Evolutionary conservation across 2,329 filamentous ascomycete genomes (phyloP).

Genomic region (Taxawa tesnikishii): DNA sequence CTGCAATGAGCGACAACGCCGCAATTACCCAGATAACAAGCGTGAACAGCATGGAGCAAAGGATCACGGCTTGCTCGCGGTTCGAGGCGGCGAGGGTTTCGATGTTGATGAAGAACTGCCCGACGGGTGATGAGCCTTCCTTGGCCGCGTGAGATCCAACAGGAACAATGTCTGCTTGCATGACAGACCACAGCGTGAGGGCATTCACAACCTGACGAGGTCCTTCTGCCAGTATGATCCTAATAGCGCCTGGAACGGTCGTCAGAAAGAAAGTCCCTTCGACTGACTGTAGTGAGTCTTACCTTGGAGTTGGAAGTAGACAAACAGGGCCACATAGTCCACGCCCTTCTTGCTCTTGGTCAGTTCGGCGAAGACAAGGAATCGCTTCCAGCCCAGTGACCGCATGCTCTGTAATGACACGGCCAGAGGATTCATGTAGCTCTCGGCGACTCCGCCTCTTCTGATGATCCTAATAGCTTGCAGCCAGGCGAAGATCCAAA

Average conservation of each 20-base stretch:
- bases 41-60: slow-evolving; percentile 88
- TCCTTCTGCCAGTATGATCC: slow-evolving; percentile 80
- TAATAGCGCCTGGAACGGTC: slow-evolving; percentile 59
- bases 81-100: slow-evolving; percentile 59
- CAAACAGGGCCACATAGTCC: slow-evolving; percentile 82
- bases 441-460: slow-evolving; percentile 77
- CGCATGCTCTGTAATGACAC: slow-evolving; percentile 74
- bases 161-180: slow-evolving; percentile 61
- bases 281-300: slow-evolving; percentile 7
- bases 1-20: slow-evolving; percentile 59
- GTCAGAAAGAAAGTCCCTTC: slow-evolving; percentile 9
- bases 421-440: slow-evolving; percentile 79
- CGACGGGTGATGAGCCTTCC: slow-evolving; percentile 50
- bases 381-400: slow-evolving; percentile 74
- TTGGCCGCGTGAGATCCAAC: slow-evolving; percentile 37
- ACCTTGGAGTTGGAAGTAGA: slow-evolving; percentile 70
- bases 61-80: slow-evolving; percentile 66
- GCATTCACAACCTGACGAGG: slow-evolving; percentile 87
- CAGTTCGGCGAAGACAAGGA: slow-evolving; percentile 82
- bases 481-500: slow-evolving; percentile 69
- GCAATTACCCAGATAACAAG: slow-evolving; percentile 80
- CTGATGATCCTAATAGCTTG: slow-evolving; percentile 70
- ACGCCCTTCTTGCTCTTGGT: slow-evolving; percentile 85
- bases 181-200: slow-evolving; percentile 75
- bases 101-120: slow-evolving; percentile 76